Conservation (phyloP, 2,329 filamentous ascomycete genomes). For the Cordyceps tenuipes region DNA sequence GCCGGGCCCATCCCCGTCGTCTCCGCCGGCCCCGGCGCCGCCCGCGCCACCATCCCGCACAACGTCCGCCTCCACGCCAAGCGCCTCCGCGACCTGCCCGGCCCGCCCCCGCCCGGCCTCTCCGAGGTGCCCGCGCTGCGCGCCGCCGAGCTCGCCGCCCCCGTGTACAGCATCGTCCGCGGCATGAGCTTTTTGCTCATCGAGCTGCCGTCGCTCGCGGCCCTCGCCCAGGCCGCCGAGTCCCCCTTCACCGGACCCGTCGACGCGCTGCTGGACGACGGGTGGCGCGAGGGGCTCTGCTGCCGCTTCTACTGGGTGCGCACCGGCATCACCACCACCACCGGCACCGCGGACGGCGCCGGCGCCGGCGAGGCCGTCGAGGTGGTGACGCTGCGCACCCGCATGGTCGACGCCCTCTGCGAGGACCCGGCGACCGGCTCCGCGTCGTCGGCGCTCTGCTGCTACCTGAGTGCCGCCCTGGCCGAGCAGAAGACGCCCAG, state of each 20-base stretch:
- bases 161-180: conserved; percentile 56
- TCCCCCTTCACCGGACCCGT: conserved; percentile 26
- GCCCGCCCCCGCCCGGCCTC: conserved; percentile 18
- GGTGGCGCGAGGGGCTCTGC: conserved; percentile 46
- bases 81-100: conserved; percentile 27
- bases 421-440: conserved; percentile 58
- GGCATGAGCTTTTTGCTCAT: conserved; percentile 69
- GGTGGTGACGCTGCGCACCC: conserved; percentile 39
- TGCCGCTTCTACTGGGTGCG: conserved; percentile 53
- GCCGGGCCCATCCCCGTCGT: conserved; percentile 47
- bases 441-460: conserved; percentile 48
- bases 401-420: conserved; percentile 47
- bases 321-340: conserved; percentile 23
- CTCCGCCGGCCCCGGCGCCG: conserved; percentile 31
- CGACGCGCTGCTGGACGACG: conserved; percentile 38
- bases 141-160: conserved; percentile 32
- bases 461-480: conserved; percentile 42
- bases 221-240: conserved; percentile 37
- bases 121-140: conserved; percentile 22
- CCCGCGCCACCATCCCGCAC: conserved; percentile 58
- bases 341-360: conserved; percentile 16
- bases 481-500: conserved; percentile 24
- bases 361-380: conserved; percentile 16
- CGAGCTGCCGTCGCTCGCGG: conserved; percentile 50
- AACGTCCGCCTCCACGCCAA: conserved; percentile 52